Evolutionary conservation across 768 basidiomycete species (phyloP).

Genomic region (Trametes punicea): DNA sequence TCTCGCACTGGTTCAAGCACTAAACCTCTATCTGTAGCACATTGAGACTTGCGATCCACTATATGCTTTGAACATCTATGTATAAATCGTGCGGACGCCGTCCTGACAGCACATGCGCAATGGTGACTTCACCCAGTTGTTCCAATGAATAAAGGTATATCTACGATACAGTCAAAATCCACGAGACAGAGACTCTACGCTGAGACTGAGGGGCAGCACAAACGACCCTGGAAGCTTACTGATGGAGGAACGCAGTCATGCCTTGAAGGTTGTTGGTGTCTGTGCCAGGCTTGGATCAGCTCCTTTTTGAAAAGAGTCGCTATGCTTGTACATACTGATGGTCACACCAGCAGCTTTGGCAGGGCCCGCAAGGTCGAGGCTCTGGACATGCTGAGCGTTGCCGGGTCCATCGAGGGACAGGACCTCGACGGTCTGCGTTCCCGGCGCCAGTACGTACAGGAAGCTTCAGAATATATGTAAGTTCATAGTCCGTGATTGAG

Average conservation of each 20-base stretch:
- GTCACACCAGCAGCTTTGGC: constrained; percentile 18
- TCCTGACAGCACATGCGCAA: background rate
- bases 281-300: background rate
- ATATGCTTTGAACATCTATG: too few species aligned
- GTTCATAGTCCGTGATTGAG: background rate
- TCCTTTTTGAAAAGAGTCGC: background rate
- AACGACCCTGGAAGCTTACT: too few species aligned
- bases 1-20: too few species aligned
- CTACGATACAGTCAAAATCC: constrained; percentile 5
- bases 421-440: constrained; percentile 21
- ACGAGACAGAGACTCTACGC: too few species aligned
- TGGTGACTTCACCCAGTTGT: background rate
- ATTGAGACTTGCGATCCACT: background rate
- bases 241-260: constrained; percentile 14
- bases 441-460: constrained; percentile 24
- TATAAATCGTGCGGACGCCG: too few species aligned
- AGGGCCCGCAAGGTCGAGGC: constrained; percentile 11
- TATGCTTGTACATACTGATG: constrained; percentile 7
- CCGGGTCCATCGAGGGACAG: constrained; percentile 24
- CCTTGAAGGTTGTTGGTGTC: constrained; percentile 23
- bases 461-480: constrained; percentile 12
- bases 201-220: too few species aligned
- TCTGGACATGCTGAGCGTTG: constrained; percentile 17
- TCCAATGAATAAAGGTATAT: background rate
- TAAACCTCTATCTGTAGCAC: too few species aligned